A percentile compares a stretch with the other conserved stretches of the same genome.
These are phyloP conservation scores for Sanghuangporus baumii DNA, from an alignment of 1,284 basidiomycete species.

Conservation along the genomic window DNA sequence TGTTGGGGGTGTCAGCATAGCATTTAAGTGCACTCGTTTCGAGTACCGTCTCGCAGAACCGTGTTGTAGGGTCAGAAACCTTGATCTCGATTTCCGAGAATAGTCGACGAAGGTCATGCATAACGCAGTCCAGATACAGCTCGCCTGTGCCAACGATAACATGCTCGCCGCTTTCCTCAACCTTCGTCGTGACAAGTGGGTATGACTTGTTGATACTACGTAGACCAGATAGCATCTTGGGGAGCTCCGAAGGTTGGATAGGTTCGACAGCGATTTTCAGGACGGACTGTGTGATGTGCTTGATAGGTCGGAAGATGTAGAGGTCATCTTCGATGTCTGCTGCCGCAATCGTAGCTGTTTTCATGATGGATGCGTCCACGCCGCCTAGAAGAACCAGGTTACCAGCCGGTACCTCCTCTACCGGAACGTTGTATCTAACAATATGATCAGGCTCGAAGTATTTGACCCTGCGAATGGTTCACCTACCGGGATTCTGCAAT, in stretches of 20 bases:
- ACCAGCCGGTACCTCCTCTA: slow-evolving; percentile 85
- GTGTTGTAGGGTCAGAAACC: slow-evolving; percentile 97
- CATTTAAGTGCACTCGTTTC: slow-evolving; percentile 98
- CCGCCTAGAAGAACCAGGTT: slow-evolving; percentile 92
- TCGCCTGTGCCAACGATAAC: slow-evolving; percentile 97
- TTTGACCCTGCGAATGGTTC: not conserved
- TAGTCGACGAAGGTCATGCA: slow-evolving; percentile 91
- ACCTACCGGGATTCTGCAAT: slow-evolving; percentile 81
- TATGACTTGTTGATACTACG: slow-evolving; percentile 98
- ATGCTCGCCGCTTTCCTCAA: slow-evolving; percentile 98
- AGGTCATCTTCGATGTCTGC: slow-evolving; percentile 76
- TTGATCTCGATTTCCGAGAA: slow-evolving; percentile 99
- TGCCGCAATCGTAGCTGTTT: slow-evolving; percentile 87
- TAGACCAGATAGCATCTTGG: slow-evolving; percentile 96
- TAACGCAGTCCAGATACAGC: slow-evolving; percentile 92
- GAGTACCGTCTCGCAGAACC: slow-evolving; percentile 97
- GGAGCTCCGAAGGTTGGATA: slow-evolving; percentile 93
- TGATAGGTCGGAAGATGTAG: slow-evolving; percentile 92
- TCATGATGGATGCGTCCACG: slow-evolving; percentile 90
- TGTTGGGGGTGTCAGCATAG: slow-evolving; percentile 98
- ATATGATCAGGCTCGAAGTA: not conserved
- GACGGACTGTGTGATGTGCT: slow-evolving; percentile 96
- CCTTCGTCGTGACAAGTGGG: slow-evolving; percentile 90
- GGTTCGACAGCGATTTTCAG: slow-evolving; percentile 99
- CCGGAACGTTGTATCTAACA: slow-evolving; percentile 81